Base-by-base conservation (phyloP, 202 grass and related monocot genomes). In the Cymbopogon flexuosus region DNA sequence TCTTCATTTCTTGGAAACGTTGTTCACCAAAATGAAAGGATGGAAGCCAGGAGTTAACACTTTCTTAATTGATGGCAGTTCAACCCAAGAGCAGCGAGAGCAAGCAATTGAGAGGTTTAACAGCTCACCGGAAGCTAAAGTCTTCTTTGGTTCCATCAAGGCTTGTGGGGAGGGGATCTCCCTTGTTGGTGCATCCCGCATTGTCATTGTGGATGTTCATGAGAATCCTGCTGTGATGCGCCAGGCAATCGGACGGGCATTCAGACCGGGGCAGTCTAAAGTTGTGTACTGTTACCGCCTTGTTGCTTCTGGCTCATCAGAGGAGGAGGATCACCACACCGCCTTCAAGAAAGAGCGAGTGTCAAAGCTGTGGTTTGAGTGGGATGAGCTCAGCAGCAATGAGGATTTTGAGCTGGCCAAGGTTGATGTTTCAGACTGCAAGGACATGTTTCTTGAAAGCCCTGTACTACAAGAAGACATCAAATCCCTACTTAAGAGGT, bases 131-230 rank as follows among this genome's bases (percentile, higher is more conserved):
- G 41, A 89, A 68, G 92, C 92, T 7, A 97, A 86, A 67, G 85
- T 97, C 65, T 79, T 97, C 41, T 94, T 97, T 6, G 94, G 92
- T 23, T 94, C 94, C 43, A 92, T 97, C 78, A 93, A 94, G 81
- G 94, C 94, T 5, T 97, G 94, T 2, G 90, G 94, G 18, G 94
- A 97, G 76, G 94, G 94, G 18, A 97, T 97, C 61, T 97, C 91
- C 37, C 88, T 97, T 27, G 82, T 91, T 39, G 94, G 94, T 7
- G 90, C 91, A 57, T 97, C 94, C 1, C 87, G 92, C 9, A 22
- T 94, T 30, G 84, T 97, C 62, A 93, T 97, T 65, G 79, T 97
- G 78, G 94, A 97, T 89, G 86, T 90, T 42, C 94, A 97, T 78
- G 83, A 90, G 72, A 97, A 97, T 21, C 91, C 94, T 74, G 89